Evolutionary conservation across 2,329 filamentous ascomycete species (phyloP).

Genomic region (Neurospora crassa): DNA sequence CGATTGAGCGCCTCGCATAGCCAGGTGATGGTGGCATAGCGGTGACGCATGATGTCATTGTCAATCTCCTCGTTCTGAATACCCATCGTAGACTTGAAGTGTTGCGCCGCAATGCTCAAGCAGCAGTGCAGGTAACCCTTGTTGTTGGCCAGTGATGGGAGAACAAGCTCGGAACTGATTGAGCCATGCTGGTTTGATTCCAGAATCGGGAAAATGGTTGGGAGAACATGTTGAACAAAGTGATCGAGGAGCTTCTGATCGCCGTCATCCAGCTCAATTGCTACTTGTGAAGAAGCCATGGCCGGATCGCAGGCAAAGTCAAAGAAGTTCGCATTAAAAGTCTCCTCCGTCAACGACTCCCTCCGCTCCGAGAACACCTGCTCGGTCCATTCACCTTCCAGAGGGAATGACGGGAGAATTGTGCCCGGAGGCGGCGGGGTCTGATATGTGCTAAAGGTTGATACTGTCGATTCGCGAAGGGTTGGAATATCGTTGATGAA

Average conservation of each 20-base stretch:
- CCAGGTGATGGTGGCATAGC: conserved; percentile 76
- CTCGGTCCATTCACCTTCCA: conserved; percentile 61
- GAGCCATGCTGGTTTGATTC: conserved; percentile 84
- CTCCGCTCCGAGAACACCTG: conserved; percentile 58
- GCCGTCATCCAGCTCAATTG: conserved; percentile 75
- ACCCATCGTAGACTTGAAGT: conserved; percentile 71
- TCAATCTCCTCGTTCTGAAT: conserved; percentile 65
- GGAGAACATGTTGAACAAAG: conserved; percentile 80
- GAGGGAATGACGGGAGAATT: conserved; percentile 51
- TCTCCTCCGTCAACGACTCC: conserved; percentile 58
- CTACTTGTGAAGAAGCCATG: conserved; percentile 54
- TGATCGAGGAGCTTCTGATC: conserved; percentile 84
- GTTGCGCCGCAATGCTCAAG: conserved; percentile 83
- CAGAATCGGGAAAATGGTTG: conserved; percentile 83
- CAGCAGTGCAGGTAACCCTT: conserved; percentile 93
- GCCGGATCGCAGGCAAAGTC: conserved; percentile 65
- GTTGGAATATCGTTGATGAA: conserved; percentile 87
- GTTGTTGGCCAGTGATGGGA: conserved; percentile 83
- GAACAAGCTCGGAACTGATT: conserved; percentile 69
- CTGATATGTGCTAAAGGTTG: conserved; percentile 87
- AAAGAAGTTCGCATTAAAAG: conserved; percentile 69
- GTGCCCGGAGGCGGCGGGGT: conserved; percentile 63
- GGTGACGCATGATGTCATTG: conserved; percentile 84
- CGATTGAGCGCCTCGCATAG: conserved; percentile 72
- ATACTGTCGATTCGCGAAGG: conserved; percentile 75